Base-by-base conservation (phyloP, 805 yeast species). In the Candida ficus region DNA sequence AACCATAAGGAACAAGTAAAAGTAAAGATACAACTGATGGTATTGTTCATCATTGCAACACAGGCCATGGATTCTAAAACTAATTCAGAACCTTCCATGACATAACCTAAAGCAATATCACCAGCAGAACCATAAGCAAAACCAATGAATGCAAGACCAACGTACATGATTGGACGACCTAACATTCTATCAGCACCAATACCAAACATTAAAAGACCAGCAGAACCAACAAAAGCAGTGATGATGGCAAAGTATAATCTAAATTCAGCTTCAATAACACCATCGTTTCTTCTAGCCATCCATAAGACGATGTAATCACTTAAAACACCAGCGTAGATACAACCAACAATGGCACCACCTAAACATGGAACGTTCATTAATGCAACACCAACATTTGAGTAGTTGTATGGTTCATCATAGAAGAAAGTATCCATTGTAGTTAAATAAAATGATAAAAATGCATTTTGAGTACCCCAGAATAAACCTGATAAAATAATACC, bases 391-490 rank as follows among this genome's bases (percentile, higher is more conserved):
- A 73, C 70, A 49, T 79, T 71, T 13, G 78, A 67, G 53, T 80
- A 81, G 58, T 74, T 73, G 70, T 76, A 83, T 10, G 93, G 91
- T 0, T 71, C 70, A 42, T 71, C 80, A 38, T 77, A 76, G 63
- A 78, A 83, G 47, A 68, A 65, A 41, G 79, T 79, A 44, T 83
- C 89, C 56, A 82, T 85, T 10, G 85, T 75, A 3, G 90, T 83
- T 46, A 84, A 60, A 58, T 83, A 84, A 52, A 84, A 83, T 0
- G 90, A 76, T 47, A 83, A 68, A 54, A 82, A 79, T 0, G 88
- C 84, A 55, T 82, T 88, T 58, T 83, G 91, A 43, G 78, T 67
- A 33, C 91, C 91, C 91, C 91, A 84, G 47, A 83, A 76, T n/a
- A 80, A 44, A 37, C 87, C 86, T 2, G 84, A 76, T 19, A 76